Conservation (phyloP, 139 green algal genomes). For the Deuterostichococcus epilithicus region DNA sequence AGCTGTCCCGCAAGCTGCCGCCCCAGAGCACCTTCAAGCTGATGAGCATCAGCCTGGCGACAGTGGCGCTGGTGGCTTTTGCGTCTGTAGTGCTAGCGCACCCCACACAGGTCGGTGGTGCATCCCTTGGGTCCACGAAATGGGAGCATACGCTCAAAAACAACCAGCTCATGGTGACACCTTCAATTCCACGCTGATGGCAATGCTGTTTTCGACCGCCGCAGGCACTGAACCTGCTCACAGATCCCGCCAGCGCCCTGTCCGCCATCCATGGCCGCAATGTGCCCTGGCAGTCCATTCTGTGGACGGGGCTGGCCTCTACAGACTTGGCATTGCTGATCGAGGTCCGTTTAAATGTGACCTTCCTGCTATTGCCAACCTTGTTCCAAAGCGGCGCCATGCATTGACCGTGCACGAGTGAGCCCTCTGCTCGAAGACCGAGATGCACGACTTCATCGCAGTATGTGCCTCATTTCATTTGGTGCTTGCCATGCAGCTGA, state of each 20-base stretch:
- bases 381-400: too few species aligned
- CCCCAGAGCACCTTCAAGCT: background rate
- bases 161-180: too few species aligned
- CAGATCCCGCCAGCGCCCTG: background rate
- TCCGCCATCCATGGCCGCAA: background rate
- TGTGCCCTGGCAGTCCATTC: background rate
- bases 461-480: too few species aligned
- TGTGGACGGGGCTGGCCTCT: background rate
- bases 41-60: background rate
- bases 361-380: too few species aligned
- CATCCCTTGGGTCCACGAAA: background rate
- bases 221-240: background rate
- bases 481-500: too few species aligned
- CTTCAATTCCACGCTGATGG: too few species aligned
- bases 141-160: background rate
- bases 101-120: background rate
- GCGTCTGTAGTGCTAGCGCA: background rate
- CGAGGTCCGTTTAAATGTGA: too few species aligned
- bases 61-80: background rate
- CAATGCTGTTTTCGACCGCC: too few species aligned
- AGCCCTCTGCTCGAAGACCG: too few species aligned
- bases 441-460: too few species aligned
- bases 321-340: background rate
- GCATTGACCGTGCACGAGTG: too few species aligned
- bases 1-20: background rate